Conservation (phyloP, 2,329 filamentous ascomycete species). For the Hymenoscyphus fraxineus region DNA sequence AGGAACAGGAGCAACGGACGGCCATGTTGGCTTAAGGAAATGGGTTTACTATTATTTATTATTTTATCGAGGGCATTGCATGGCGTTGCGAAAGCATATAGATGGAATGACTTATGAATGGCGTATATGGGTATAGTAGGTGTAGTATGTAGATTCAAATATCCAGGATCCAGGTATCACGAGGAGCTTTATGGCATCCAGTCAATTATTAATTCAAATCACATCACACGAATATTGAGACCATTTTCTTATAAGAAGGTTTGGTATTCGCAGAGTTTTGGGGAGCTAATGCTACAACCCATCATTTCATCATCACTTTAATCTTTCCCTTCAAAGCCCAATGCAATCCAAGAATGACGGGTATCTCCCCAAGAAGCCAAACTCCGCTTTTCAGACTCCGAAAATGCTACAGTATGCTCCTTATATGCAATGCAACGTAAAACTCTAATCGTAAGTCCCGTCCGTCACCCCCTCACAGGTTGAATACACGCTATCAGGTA, state of each 20-base stretch:
- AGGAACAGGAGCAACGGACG: constrained; percentile 22
- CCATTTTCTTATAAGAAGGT: neutral
- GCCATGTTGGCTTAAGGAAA: constrained; percentile 32
- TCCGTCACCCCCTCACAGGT: neutral
- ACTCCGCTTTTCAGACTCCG: neutral
- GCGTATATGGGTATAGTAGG: neutral
- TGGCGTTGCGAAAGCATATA: constrained; percentile 24
- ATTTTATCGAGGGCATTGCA: constrained; percentile 22
- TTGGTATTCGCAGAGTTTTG: neutral
- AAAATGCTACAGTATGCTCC: neutral
- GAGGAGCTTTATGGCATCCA: neutral
- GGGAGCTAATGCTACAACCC: neutral
- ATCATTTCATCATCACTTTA: neutral
- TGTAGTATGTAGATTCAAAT: neutral
- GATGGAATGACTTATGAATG: neutral
- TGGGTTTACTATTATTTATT: neutral
- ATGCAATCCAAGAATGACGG: constrained; percentile 3
- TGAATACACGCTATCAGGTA: neutral
- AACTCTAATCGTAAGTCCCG: neutral
- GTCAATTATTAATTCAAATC: neutral
- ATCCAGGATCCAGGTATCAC: neutral
- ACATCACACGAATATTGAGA: neutral
- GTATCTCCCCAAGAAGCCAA: neutral
- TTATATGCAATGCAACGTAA: neutral
- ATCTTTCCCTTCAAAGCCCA: neutral